These are phyloP conservation scores for Gracilaria caudata DNA, from an alignment of 23 red algal species.

Conservation along the genomic window DNA sequence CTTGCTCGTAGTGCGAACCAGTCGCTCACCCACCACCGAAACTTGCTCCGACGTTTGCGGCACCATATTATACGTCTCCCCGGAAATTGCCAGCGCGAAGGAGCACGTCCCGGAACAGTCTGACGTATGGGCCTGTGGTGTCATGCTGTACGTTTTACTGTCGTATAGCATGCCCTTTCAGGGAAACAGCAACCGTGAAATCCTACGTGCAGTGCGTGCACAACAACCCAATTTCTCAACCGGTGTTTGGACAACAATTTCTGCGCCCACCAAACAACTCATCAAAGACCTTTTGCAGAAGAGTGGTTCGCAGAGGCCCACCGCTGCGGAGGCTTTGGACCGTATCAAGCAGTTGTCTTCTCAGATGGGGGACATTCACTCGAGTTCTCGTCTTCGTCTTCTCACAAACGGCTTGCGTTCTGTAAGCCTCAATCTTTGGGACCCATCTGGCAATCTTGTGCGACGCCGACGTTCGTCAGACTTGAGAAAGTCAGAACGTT, in stretches of 20 bases:
- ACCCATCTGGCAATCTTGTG: slow-evolving; percentile 47
- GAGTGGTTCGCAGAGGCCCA: slow-evolving; percentile 11
- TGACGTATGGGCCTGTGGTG: slow-evolving; percentile 69
- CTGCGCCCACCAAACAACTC: slow-evolving; percentile 30
- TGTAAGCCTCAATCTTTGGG: slow-evolving; percentile 57
- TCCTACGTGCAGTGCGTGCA: slow-evolving; percentile 24
- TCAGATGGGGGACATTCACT: not conserved
- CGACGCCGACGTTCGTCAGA: slow-evolving; percentile 13
- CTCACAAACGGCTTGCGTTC: slow-evolving; percentile 51
- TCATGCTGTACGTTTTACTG: slow-evolving; percentile 55
- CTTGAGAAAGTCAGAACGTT: not conserved
- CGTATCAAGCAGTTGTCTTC: slow-evolving; percentile 36
- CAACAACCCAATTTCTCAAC: slow-evolving; percentile 24
- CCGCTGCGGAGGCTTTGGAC: slow-evolving; percentile 41
- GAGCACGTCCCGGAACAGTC: slow-evolving; percentile 60
- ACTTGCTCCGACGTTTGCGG: slow-evolving; percentile 45
- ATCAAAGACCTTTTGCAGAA: slow-evolving; percentile 41
- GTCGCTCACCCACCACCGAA: slow-evolving; percentile 7
- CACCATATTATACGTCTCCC: slow-evolving; percentile 63
- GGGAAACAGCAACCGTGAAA: slow-evolving; percentile 27
- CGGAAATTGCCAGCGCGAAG: slow-evolving; percentile 48
- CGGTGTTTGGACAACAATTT: slow-evolving; percentile 32
- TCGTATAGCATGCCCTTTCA: slow-evolving; percentile 70
- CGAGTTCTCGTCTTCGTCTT: slow-evolving; percentile 19
- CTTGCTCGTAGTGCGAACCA: slow-evolving; percentile 32